These are phyloP conservation scores for Ophiostoma perfectum DNA, from an alignment of 2,329 filamentous ascomycete species.

Conservation along the genomic window DNA sequence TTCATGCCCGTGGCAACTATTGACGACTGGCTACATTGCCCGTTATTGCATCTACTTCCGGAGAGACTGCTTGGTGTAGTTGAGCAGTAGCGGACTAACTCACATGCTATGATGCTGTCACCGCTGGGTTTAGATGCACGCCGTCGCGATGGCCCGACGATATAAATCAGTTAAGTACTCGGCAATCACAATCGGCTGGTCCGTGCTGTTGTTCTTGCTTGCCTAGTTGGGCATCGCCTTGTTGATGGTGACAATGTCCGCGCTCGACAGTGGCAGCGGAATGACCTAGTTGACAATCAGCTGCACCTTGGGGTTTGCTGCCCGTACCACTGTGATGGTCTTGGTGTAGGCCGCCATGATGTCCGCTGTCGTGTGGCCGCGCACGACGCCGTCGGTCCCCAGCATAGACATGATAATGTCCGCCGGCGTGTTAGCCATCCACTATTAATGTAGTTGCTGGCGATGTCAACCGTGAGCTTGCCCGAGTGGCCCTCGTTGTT, in stretches of 20 bases:
- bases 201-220: slow-evolving; percentile 32
- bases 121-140: not conserved
- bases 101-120: not conserved
- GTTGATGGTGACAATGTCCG: slow-evolving; percentile 29
- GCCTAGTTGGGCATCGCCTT: slow-evolving; percentile 34
- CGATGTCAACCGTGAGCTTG: slow-evolving; percentile 41
- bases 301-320: slow-evolving; percentile 36
- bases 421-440: not conserved
- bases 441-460: slow-evolving; percentile 34
- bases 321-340: not conserved
- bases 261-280: slow-evolving; percentile 33
- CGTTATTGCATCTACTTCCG: too few relatives aligned
- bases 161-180: slow-evolving; percentile 37
- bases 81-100: not conserved
- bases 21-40: too few relatives aligned
- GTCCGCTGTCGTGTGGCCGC: not conserved
- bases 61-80: not conserved
- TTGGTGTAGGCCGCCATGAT: not conserved
- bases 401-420: not conserved
- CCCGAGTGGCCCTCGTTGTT: slow-evolving; percentile 43
- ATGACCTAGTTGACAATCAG: slow-evolving; percentile 41
- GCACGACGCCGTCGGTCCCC: not conserved
- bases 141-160: not conserved
- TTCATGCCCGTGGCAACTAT: too few relatives aligned
- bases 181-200: slow-evolving; percentile 38